Base-by-base conservation (phyloP, 768 basidiomycete species). In the Sarcodon aspratus region DNA sequence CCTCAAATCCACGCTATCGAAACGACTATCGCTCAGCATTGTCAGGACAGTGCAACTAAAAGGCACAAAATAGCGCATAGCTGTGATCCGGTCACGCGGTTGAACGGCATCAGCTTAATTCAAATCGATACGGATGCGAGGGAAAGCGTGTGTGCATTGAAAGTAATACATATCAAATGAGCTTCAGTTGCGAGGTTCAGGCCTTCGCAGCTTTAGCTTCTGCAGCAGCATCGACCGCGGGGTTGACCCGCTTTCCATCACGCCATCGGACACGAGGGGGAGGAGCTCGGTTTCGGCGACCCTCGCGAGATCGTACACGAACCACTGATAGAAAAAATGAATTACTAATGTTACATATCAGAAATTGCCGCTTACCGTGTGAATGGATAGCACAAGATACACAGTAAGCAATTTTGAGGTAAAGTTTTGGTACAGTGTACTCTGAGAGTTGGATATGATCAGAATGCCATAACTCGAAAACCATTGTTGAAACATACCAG, bases 361-460 rank as follows among this genome's bases (percentile, higher is more conserved):
- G 15, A 1, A 8, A 33, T 43, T 18, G 35, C 43, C 55, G 32
- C 87, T 54, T 55, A 92, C 93, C 88, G 69, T 99, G 96, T 59
- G 93, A 92, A 77, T 99, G 96, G 67, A 99, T 97, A 36, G 96
- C 96, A 66, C 96, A 99, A 45, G 94, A 96, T 50, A 99, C 88
- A 69, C 96, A 99, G 78, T 99, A 97, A 40, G 81, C 85, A 60
- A 96, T 90, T 82, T 97, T 95, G 78, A 94, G 85, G 79, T 98
- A 97, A 55, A 98, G 72, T 69, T 98, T 98, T 36, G 95, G 95
- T 61, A 97, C 83, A 51, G 79, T 80, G 70, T 98, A 98, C 70
- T 97, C 95, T 92, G 65, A 34, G 54, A 38, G 38, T 45, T 17
- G 40, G 40, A 44, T 27, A 5, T 27, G 21, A 27, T 33, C 9